phyloP scores from a whole-genome alignment of 176 grass and related monocot species.

The Eragrostis nindensis region DNA sequence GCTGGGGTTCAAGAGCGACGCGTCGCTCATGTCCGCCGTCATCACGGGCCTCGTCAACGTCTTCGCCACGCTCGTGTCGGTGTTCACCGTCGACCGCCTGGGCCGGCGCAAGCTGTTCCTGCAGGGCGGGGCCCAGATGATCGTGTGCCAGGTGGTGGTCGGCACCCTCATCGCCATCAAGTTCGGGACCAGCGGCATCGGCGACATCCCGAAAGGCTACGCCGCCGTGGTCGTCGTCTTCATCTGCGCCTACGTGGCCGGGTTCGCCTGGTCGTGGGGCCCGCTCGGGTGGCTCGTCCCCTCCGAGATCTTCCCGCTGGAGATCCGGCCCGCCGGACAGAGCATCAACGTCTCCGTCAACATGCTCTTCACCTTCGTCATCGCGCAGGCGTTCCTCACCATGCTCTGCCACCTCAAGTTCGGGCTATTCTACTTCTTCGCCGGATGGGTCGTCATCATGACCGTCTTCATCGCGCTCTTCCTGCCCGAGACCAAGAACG shows the following conservation, averaged over 20 bases:
- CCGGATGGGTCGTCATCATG: constrained; percentile 86
- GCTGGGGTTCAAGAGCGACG: constrained; percentile 59
- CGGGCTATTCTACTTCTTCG: constrained; percentile 96
- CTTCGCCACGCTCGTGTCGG: constrained; percentile 53
- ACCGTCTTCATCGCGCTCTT: constrained; percentile 84
- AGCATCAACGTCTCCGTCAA: constrained; percentile 96
- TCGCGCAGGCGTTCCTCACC: constrained; percentile 84
- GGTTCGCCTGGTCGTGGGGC: constrained; percentile 96
- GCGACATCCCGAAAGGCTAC: constrained; percentile 57
- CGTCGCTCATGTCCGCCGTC: constrained; percentile 73
- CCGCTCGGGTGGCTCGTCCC: constrained; percentile 96
- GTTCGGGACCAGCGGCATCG: constrained; percentile 56
- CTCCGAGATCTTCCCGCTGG: constrained; percentile 96
- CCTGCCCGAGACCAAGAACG: constrained; percentile 96
- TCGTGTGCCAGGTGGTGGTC: constrained; percentile 55
- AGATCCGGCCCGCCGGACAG: constrained; percentile 95
- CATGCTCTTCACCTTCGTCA: constrained; percentile 98
- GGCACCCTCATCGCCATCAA: constrained; percentile 50
- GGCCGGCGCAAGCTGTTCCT: constrained; percentile 56
- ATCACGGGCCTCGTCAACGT: constrained; percentile 72
- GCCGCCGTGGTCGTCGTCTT: constrained; percentile 74
- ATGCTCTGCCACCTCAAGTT: constrained; percentile 98
- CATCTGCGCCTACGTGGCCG: constrained; percentile 92
- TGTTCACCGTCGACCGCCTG: constrained; percentile 58
- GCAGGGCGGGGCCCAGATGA: constrained; percentile 61